Conservation (phyloP, 768 basidiomycete species). For the Mycena polygramma region DNA sequence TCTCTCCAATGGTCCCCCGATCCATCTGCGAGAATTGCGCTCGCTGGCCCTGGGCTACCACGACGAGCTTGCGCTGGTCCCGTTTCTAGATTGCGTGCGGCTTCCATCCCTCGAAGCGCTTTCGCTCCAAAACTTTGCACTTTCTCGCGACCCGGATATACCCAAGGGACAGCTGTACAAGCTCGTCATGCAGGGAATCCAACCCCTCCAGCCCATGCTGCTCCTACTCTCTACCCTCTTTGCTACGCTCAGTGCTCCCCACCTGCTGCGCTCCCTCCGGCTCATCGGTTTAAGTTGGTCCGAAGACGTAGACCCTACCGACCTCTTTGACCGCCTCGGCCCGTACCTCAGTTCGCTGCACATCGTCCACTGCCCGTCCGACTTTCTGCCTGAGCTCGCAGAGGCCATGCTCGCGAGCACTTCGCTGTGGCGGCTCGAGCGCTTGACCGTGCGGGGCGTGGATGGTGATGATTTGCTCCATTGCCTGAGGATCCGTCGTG, state of each 20-base stretch:
- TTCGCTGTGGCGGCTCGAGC: slow-evolving; percentile 1
- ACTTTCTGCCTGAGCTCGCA: background rate
- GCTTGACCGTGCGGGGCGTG: background rate
- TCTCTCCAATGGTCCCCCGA: slow-evolving; percentile 13
- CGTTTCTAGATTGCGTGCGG: slow-evolving; percentile 22
- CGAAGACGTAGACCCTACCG: background rate
- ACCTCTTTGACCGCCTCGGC: background rate
- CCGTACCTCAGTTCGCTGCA: background rate
- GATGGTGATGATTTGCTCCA: background rate
- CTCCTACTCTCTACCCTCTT: slow-evolving; percentile 11
- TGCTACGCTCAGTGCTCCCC: background rate
- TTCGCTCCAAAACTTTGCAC: slow-evolving; percentile 18
- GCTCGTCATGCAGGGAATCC: background rate
- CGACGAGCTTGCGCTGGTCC: slow-evolving; percentile 23
- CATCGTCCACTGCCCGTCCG: background rate
- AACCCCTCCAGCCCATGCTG: background rate
- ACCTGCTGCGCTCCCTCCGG: slow-evolving; percentile 12
- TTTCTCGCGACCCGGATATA: slow-evolving; percentile 1
- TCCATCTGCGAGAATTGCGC: slow-evolving; percentile 14
- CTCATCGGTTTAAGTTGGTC: background rate
- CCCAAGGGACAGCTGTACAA: background rate
- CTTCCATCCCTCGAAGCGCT: slow-evolving; percentile 24
- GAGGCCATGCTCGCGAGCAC: background rate
- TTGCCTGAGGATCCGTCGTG: background rate
- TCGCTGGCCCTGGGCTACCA: slow-evolving; percentile 22